Evolutionary conservation across 208 protist species (phyloP).

Genomic region (Strigomonas culicis): DNA sequence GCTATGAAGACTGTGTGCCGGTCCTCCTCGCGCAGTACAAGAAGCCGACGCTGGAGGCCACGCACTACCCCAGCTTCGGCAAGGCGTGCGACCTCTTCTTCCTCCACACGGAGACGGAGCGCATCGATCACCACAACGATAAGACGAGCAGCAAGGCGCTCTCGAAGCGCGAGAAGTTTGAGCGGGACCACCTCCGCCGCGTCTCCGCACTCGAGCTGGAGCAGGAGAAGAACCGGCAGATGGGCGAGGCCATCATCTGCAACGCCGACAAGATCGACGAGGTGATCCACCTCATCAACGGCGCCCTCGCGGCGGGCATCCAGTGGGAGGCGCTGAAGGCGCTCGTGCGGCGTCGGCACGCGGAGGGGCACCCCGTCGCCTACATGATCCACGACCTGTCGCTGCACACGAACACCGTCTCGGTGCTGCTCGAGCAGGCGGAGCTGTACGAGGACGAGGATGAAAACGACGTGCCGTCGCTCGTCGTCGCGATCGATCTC

Average conservation of each 20-base stretch:
- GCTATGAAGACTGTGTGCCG: constrained; percentile 91
- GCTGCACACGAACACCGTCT: constrained; percentile 86
- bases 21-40: constrained; percentile 84
- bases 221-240: constrained; percentile 50
- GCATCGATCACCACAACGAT: constrained; percentile 79
- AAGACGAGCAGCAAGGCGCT: constrained; percentile 68
- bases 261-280: constrained; percentile 90
- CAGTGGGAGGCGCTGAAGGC: constrained; percentile 79
- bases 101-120: constrained; percentile 83
- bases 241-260: constrained; percentile 80
- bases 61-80: constrained; percentile 67
- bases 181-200: constrained; percentile 82
- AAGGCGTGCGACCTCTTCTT: constrained; percentile 93
- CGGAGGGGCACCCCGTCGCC: constrained; percentile 89
- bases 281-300: constrained; percentile 87
- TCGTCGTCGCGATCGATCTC: constrained; percentile 92
- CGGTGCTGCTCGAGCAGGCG: constrained; percentile 59
- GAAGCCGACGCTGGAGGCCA: background rate
- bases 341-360: constrained; percentile 82
- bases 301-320: constrained; percentile 68
- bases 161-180: constrained; percentile 91
- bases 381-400: constrained; percentile 91
- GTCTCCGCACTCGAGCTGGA: constrained; percentile 68
- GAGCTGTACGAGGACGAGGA: constrained; percentile 59
- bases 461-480: constrained; percentile 40